Conservation (phyloP, 805 yeast genomes). For the Yamadazyma laniorum region DNA sequence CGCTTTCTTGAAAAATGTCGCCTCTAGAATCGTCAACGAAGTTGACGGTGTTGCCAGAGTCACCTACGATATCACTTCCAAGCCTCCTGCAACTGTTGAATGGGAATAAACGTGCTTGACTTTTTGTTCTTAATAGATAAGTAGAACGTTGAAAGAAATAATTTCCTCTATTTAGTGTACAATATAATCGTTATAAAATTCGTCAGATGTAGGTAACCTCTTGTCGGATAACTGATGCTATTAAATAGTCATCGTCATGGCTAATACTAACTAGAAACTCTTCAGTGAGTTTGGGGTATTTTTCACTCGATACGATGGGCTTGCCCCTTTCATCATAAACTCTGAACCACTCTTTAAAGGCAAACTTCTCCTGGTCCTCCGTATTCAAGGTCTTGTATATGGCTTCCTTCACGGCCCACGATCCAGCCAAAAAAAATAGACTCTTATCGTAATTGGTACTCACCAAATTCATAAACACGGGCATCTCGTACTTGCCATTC, state of each 20-base stretch:
- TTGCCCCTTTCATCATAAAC: slow-evolving; percentile 37
- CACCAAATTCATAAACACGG: slow-evolving; percentile 23
- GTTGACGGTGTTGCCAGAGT: slow-evolving; percentile 99
- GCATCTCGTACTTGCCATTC: slow-evolving; percentile 40
- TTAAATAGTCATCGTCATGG: slow-evolving; percentile 62
- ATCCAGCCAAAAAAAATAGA: slow-evolving; percentile 45
- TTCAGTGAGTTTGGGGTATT: slow-evolving; percentile 34
- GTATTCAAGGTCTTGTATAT: slow-evolving; percentile 57
- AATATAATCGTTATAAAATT: slow-evolving; percentile 5
- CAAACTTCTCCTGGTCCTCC: slow-evolving; percentile 49
- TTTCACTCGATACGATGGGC: slow-evolving; percentile 40
- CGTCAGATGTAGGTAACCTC: slow-evolving; percentile 7
- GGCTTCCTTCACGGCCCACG: slow-evolving; percentile 79
- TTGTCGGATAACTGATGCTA: slow-evolving; percentile 55
- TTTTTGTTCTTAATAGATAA: slow-evolving; percentile 2
- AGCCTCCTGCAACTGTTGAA: slow-evolving; percentile 99
- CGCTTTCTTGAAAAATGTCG: slow-evolving; percentile 84
- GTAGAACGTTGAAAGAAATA: slow-evolving; percentile 5
- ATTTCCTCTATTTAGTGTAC: slow-evolving; percentile 6
- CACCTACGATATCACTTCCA: slow-evolving; percentile 96
- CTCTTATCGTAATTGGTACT: slow-evolving; percentile 17
- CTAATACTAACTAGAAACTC: slow-evolving; percentile 54
- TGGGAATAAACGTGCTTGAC: slow-evolving; percentile 96
- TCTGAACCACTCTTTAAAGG: slow-evolving; percentile 62
- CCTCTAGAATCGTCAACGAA: slow-evolving; percentile 96